These are phyloP conservation scores for Venturia aucupariae DNA, from an alignment of 2,329 filamentous ascomycete genomes.

Conservation along the genomic window DNA sequence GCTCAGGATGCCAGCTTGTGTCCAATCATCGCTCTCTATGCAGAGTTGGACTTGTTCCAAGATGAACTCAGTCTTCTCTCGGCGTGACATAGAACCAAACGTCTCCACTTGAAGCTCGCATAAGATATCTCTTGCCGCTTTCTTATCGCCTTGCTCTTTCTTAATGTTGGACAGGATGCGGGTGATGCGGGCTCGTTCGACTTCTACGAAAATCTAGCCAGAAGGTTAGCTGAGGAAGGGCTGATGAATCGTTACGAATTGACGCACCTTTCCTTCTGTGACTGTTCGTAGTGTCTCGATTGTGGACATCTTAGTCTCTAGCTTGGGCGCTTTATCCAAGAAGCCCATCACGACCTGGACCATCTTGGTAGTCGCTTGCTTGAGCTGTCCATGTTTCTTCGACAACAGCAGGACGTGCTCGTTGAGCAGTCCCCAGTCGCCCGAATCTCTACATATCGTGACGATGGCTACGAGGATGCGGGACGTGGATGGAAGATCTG, in stretches of 20 bases:
- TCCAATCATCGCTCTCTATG: slow-evolving; percentile 94
- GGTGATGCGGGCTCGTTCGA: slow-evolving; percentile 91
- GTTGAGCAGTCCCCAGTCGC: slow-evolving; percentile 90
- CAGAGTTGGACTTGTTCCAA: slow-evolving; percentile 88
- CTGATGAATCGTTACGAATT: not conserved
- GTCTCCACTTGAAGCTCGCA: slow-evolving; percentile 98
- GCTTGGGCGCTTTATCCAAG: slow-evolving; percentile 71
- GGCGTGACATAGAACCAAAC: slow-evolving; percentile 92
- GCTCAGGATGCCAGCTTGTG: slow-evolving; percentile 83
- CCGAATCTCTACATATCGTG: slow-evolving; percentile 85
- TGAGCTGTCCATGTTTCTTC: slow-evolving; percentile 99
- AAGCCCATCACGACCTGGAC: slow-evolving; percentile 93
- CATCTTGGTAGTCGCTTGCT: slow-evolving; percentile 98
- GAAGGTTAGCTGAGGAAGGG: not conserved
- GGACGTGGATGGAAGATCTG: slow-evolving; percentile 91
- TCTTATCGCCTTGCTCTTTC: slow-evolving; percentile 86
- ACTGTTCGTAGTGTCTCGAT: slow-evolving; percentile 95
- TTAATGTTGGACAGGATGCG: slow-evolving; percentile 96
- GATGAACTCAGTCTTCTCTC: slow-evolving; percentile 99
- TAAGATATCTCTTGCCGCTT: slow-evolving; percentile 80
- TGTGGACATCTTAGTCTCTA: slow-evolving; percentile 82
- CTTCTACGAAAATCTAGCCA: slow-evolving; percentile 89
- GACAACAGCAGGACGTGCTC: slow-evolving; percentile 93
- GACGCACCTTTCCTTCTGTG: slow-evolving; percentile 79
- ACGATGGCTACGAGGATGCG: slow-evolving; percentile 80